Base-by-base conservation (phyloP, 805 yeast species). In the Wickerhamiella occidentalis region DNA sequence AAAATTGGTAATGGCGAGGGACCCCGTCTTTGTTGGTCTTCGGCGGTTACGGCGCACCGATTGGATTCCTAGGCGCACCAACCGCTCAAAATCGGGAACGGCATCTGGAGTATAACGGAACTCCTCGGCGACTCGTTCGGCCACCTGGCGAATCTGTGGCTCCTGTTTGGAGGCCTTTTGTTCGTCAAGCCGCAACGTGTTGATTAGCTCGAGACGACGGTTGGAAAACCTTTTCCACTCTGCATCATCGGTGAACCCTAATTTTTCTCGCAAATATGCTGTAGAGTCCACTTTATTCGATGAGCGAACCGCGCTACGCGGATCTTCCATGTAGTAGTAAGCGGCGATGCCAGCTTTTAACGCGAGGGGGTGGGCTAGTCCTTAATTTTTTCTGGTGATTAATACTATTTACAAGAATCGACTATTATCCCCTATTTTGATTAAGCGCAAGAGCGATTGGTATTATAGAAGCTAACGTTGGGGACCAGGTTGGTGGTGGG, bases 81-180 rank as follows among this genome's bases (percentile, higher is more conserved):
- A 71, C 62, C 82, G 84, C 64, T 87, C 95, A 62, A 90, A 90
- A 55, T 92, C 97, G 1, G 70, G 64, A 23, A 78, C 66, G 12
- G 77, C 72, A 5, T 72, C 73, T 1, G 65, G 66, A 1, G 81
- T 75, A 61, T 79, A 88, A 4, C 78, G 77, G 58, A 85, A 92
- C 66, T 92, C 98, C 1, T 72, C 69, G 58, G 94, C 70, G 42
- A 90, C 68, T 2, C 82, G 73, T 45, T 76, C 75, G 0, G 97
- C 95, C 33, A 94, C 92, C 46, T 76, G 74, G 45, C 73, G 71
- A 42, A 92, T 87, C 56, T 82, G 82, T 25, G 75, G 77, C 56
- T 90, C 96, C 64, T 90, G 98, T 62, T 92, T 97, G 51, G 86
- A 77, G 7, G 97, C 97, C 68, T 87, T 88, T 55, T 77, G 76